Evolutionary conservation across 345 rosid species (phyloP), one percentile per base, ranked within the genome.

Genomic region (Gossypium mustelinum): DNA sequence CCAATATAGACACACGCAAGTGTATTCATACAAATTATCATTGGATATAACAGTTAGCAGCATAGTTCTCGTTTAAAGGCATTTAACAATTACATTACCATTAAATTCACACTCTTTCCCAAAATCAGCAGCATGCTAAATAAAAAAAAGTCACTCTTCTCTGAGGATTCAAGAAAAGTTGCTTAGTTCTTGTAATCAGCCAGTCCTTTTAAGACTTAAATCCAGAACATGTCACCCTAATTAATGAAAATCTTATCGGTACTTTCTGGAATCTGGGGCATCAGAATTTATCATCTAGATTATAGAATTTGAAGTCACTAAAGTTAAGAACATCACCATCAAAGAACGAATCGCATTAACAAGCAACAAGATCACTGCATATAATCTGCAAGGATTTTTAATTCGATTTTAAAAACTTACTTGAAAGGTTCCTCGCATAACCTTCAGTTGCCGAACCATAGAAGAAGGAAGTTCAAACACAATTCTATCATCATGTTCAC

Each of bases 401-500:
- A 66, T n/a, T 39, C 55, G 55, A 25, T 9, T 56, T 41, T 47
- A 16, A 3, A 34, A 75, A 81, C 87, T 78, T 87, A 92, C 98
- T 77, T 95, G 99, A 82, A 93, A 90, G 72, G 89, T 96, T 88
- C 98, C 99, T 67, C 74, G 88, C 67, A 88, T 80, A 81, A 90
- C 92, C 83, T 90, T 82, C 72, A 93, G 84, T 6, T 94, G 96
- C 61, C 92, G 90, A 81, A 95, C 97, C 98, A 95, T 95, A 58
- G 97, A 90, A 72, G 98, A 84, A 73, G 94, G 85, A 85, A 93
- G 86, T 85, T 93, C 98, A 83, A 91, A 86, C 86, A 91, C 84
- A 72, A 93, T 93, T 79, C 92, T 88, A 82, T 90, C 98, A 81
- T 95, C 90, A 70, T 82, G 86, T 81, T 93, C 94, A 79, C 93